Evolutionary conservation across 2,329 filamentous ascomycete species (phyloP).

Genomic region (Didymella lethalis): DNA sequence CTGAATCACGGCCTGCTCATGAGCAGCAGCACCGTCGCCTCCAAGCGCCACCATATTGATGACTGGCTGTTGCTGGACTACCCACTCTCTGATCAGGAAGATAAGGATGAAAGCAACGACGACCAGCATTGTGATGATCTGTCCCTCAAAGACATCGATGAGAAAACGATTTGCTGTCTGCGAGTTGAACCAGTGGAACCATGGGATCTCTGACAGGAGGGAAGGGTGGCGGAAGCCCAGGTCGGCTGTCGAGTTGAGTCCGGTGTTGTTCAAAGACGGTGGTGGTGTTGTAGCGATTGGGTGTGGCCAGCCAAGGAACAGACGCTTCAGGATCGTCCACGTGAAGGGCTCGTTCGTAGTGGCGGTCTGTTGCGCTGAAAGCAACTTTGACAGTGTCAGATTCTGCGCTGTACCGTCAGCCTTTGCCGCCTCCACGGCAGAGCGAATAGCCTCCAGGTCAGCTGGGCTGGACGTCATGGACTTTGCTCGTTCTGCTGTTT

Average conservation of each 20-base stretch:
- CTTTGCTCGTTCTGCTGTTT: slow-evolving; percentile 7
- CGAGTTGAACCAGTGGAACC: slow-evolving; percentile 62
- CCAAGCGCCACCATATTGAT: slow-evolving; percentile 72
- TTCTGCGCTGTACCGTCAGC: slow-evolving; percentile 29
- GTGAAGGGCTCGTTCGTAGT: slow-evolving; percentile 55
- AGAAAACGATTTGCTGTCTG: slow-evolving; percentile 78
- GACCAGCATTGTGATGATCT: slow-evolving; percentile 89
- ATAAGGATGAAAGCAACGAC: slow-evolving; percentile 96
- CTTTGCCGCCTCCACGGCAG: slow-evolving; percentile 31
- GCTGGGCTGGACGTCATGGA: slow-evolving; percentile 11
- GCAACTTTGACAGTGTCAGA: slow-evolving; percentile 39
- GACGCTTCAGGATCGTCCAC: slow-evolving; percentile 56
- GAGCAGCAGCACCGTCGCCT: slow-evolving; percentile 37
- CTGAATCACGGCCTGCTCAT: slow-evolving; percentile 34
- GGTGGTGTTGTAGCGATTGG: slow-evolving; percentile 37
- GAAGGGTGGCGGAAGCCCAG: slow-evolving; percentile 43
- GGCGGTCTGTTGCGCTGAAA: slow-evolving; percentile 48
- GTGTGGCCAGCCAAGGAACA: slow-evolving; percentile 47
- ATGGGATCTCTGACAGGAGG: slow-evolving; percentile 65
- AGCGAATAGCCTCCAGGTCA: slow-evolving; percentile 32
- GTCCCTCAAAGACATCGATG: slow-evolving; percentile 86
- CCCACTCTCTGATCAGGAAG: slow-evolving; percentile 95
- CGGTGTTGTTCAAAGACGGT: slow-evolving; percentile 32
- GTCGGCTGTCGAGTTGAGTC: slow-evolving; percentile 40
- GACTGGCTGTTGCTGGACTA: slow-evolving; percentile 95